Base-by-base conservation (phyloP, 1,284 basidiomycete genomes). In the Athelia psychrophila region DNA sequence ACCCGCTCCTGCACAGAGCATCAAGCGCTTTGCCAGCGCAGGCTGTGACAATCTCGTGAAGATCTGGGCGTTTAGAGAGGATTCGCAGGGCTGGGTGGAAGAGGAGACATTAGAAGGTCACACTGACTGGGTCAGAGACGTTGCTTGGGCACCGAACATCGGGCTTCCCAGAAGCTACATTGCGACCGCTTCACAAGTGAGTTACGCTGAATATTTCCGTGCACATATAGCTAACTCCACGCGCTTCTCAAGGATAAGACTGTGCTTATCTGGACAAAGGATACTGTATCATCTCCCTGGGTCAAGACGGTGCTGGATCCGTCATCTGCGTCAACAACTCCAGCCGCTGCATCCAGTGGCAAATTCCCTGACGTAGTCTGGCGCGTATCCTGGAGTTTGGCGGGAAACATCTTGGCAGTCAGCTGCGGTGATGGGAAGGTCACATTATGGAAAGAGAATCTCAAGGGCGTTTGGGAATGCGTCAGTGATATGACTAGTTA, bases 401-500 rank as follows among this genome's bases (percentile, higher is more conserved):
- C 95, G 2, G 96, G 97, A 19, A 98, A 98, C 64, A 85, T 99
- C 51, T 79, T 99, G 46, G 95, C 96, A 0, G 97, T 98, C 36
- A 96, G 93, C 69, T 97, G 95, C 70, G 96, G 95, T 15, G 97
- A 99, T 68, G 96, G 97, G 23, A 98, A 98, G 73, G 95, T 99
- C 25, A 95, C 91, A 13, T 76, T 99, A 50, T 99, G 95, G 96
- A 99, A 99, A 75, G 96, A 99, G 75, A 96, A 93, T 67, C 73
- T 98, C 63, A 94, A 93, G 67, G 91, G 93, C 19, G 77, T 81
- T 20, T 99, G 96, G 93, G 96, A 98, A 71, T 96, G 95, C 67
- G 93, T 98, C 51, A 94, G 89, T 65, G 93, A 96, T 63, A 87
- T 95, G 79, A 86, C 86, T 54, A 91, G 89, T 66, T 95, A 78